Base-by-base conservation (phyloP, 306 rosid species). In the Urtica urens region DNA sequence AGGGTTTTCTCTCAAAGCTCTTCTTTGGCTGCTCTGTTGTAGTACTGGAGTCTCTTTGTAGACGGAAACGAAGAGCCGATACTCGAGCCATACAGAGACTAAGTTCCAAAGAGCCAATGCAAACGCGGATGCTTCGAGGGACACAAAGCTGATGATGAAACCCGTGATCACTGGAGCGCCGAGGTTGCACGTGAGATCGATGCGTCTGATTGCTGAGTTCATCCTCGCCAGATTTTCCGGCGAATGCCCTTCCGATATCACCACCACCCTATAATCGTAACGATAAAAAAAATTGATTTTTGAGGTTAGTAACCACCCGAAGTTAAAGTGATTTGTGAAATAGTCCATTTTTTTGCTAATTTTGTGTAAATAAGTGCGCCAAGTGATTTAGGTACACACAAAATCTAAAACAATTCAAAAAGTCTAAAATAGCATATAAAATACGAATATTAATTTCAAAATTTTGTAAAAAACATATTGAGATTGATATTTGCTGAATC, bases 221-320 rank as follows among this genome's bases (percentile, higher is more conserved):
- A 79, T 75, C 58, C 75, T 46, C 33, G 95, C 79, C 47, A 90
- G 74, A 24, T 59, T 49, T 40, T 84, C 76, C 1, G 86, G 80
- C 19, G 84, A 70, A 43, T 66, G 78, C 7, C 76, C 73, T 72
- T 84, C 80, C 11, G 97, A 77, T 64, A 90, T 74, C 58, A 90
- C 95, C 30, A 90, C 81, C 61, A 84, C 68, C 97, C 97, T 90
- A 72, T n/a, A n/a, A n/a, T n/a, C n/a, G n/a, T n/a, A n/a, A n/a
- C n/a, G n/a, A n/a, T n/a, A n/a, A n/a, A n/a, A n/a, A n/a, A n/a
- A n/a, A n/a, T n/a, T n/a, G n/a, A n/a, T n/a, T n/a, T n/a, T n/a
- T n/a, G n/a, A n/a, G n/a, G n/a, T n/a, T n/a, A n/a, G n/a, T n/a
- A n/a, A n/a, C n/a, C n/a, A n/a, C n/a, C n/a, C n/a, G n/a, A n/a